Evolutionary conservation across 2,329 filamentous ascomycete genomes (phyloP).

Genomic region (Pseudogymnoascus sp.): DNA sequence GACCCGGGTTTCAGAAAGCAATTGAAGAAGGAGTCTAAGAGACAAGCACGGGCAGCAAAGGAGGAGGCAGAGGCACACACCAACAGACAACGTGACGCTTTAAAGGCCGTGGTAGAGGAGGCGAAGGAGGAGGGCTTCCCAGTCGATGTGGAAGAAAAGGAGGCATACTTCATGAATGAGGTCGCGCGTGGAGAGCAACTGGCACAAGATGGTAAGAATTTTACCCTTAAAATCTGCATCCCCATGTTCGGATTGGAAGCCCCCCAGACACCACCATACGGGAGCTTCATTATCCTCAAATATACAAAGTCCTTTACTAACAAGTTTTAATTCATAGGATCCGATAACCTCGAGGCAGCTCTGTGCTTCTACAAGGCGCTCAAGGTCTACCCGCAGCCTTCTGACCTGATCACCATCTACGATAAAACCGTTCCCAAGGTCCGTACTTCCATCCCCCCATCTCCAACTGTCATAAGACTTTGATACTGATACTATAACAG

Average conservation of each 20-base stretch:
- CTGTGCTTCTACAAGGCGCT: conserved; percentile 96
- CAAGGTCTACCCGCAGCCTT: conserved; percentile 93
- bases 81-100: conserved; percentile 59
- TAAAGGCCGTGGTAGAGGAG: conserved; percentile 67
- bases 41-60: conserved; percentile 61
- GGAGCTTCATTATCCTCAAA: neutral
- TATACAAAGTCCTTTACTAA: conserved; percentile 8
- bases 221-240: neutral
- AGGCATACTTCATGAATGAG: conserved; percentile 94
- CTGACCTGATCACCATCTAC: conserved; percentile 91
- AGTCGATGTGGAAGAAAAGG: conserved; percentile 80
- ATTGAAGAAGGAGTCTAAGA: conserved; percentile 67
- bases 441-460: conserved; percentile 17
- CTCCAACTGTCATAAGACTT: neutral
- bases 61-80: conserved; percentile 59
- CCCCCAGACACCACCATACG: neutral
- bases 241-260: neutral
- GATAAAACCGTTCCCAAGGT: conserved; percentile 98
- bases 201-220: conserved; percentile 66
- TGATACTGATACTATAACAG: conserved; percentile 33
- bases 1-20: conserved; percentile 57
- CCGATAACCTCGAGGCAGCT: conserved; percentile 70
- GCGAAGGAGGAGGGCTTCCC: conserved; percentile 92
- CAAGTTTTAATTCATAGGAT: conserved; percentile 37
- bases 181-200: conserved; percentile 81